phyloP scores from a whole-genome alignment of 495 filamentous ascomycete species.

The Ascodesmis nigricans region DNA sequence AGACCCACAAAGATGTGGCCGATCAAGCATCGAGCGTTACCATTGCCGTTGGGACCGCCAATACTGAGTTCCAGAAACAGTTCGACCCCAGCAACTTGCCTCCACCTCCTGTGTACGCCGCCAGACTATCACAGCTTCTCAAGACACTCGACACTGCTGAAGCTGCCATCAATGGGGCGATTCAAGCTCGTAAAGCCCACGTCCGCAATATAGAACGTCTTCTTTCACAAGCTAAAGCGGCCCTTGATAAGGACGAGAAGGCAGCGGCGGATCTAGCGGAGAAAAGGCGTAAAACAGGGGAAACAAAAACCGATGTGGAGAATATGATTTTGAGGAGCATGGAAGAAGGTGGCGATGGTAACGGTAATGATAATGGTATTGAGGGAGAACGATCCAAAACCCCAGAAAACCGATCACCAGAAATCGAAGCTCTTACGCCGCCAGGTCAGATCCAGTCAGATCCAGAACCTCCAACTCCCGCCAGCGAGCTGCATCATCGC shows the following conservation, averaged over 20 bases:
- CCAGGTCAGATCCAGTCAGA: slow-evolving; percentile 29
- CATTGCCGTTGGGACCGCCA: slow-evolving; percentile 41
- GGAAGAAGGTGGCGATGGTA: slow-evolving; percentile 29
- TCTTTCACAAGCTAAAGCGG: slow-evolving; percentile 47
- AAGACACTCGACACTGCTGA: slow-evolving; percentile 82
- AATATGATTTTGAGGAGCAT: slow-evolving; percentile 67
- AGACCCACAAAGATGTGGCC: slow-evolving; percentile 46
- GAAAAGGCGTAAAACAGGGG: slow-evolving; percentile 44
- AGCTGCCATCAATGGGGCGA: slow-evolving; percentile 67
- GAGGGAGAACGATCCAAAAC: slow-evolving; percentile 23
- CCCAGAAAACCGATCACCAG: slow-evolving; percentile 39
- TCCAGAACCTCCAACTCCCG: slow-evolving; percentile 8
- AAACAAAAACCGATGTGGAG: slow-evolving; percentile 68
- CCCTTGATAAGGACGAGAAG: slow-evolving; percentile 43
- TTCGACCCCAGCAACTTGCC: slow-evolving; percentile 42
- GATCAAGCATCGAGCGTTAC: slow-evolving; percentile 43
- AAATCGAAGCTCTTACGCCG: slow-evolving; percentile 67
- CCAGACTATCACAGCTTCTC: slow-evolving; percentile 63
- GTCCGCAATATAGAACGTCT: slow-evolving; percentile 65
- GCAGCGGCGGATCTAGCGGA: slow-evolving; percentile 34
- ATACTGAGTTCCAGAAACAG: slow-evolving; percentile 60
- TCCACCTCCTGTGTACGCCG: slow-evolving; percentile 71
- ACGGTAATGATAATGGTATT: slow-evolving; percentile 19
- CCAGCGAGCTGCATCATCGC: slow-evolving; percentile 19
- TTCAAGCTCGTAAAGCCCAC: slow-evolving; percentile 61